phyloP scores from a whole-genome alignment of 495 filamentous ascomycete species.

The Bacidia gigantensis region DNA sequence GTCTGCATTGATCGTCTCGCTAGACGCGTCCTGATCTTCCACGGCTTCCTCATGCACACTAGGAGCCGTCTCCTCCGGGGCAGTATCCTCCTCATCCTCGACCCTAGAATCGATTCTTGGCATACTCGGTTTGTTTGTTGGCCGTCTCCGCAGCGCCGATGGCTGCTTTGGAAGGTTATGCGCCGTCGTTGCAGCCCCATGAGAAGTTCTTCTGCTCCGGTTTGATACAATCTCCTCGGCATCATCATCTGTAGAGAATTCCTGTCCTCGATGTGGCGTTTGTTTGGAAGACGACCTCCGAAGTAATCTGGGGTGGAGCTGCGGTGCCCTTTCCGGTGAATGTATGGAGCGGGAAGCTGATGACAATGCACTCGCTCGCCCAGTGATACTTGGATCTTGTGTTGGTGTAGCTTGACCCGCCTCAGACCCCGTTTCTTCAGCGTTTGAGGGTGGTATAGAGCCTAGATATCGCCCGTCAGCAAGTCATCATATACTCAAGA shows the following conservation, averaged over 20 bases:
- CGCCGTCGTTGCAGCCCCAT: slow-evolving; percentile 16
- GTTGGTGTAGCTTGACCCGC: slow-evolving; percentile 23
- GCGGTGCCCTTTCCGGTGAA: slow-evolving; percentile 39
- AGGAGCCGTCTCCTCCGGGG: slow-evolving; percentile 14
- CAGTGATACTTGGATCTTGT: slow-evolving; percentile 10
- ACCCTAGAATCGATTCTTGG: slow-evolving; percentile 44
- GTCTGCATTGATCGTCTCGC: slow-evolving; percentile 22
- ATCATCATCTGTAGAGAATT: slow-evolving; percentile 92
- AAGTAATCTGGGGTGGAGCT: slow-evolving; percentile 45
- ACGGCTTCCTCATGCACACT: slow-evolving; percentile 8
- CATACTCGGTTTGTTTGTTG: slow-evolving; percentile 44
- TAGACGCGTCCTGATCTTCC: slow-evolving; percentile 16
- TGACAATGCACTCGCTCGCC: slow-evolving; percentile 5
- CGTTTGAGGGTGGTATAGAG: slow-evolving; percentile 9
- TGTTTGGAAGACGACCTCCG: slow-evolving; percentile 64
- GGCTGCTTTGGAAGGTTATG: slow-evolving; percentile 30
- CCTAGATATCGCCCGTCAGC: slow-evolving; percentile 1
- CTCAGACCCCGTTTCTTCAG: slow-evolving; percentile 20
- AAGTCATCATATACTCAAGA: not conserved
- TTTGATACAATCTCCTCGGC: slow-evolving; percentile 64
- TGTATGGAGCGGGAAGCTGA: slow-evolving; percentile 29
- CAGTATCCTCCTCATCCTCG: slow-evolving; percentile 32
- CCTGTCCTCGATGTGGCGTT: slow-evolving; percentile 64
- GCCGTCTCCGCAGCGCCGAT: slow-evolving; percentile 60
- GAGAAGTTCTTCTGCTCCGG: slow-evolving; percentile 20